These are phyloP conservation scores for Aspergillus sp. DNA, from an alignment of 2,329 filamentous ascomycete species.

Conservation along the genomic window DNA sequence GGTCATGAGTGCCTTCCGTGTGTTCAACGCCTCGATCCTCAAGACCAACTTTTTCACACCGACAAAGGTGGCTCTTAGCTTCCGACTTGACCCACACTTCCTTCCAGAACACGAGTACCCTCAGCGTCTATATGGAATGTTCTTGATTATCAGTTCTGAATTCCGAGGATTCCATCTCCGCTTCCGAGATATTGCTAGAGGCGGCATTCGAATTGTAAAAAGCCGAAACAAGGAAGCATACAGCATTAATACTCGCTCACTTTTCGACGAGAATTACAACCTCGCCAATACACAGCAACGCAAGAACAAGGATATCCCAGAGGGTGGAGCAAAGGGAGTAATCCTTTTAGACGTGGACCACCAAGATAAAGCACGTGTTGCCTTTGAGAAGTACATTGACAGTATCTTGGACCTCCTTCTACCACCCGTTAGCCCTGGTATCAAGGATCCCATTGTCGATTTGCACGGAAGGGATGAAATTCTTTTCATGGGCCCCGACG, in stretches of 20 bases:
- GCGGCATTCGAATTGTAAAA: conserved; percentile 98
- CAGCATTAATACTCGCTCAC: conserved; percentile 88
- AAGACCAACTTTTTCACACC: conserved; percentile 99
- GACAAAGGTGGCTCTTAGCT: conserved; percentile 96
- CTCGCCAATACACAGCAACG: conserved; percentile 97
- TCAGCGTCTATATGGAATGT: conserved; percentile 94
- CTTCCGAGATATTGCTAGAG: conserved; percentile 94
- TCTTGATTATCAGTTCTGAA: conserved; percentile 94
- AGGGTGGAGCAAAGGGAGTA: conserved; percentile 97
- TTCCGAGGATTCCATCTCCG: conserved; percentile 96
- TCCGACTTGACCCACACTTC: conserved; percentile 80
- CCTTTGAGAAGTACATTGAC: conserved; percentile 99
- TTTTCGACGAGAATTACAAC: conserved; percentile 99
- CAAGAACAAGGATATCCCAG: conserved; percentile 99
- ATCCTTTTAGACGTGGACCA: conserved; percentile 91
- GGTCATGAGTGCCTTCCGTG: conserved; percentile 94
- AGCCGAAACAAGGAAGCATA: conserved; percentile 95
- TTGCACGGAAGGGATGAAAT: conserved; percentile 94
- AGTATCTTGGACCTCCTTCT: conserved; percentile 94
- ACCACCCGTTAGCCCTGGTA: conserved; percentile 85
- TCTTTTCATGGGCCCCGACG: conserved; percentile 96
- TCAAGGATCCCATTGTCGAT: conserved; percentile 98
- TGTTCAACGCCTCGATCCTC: conserved; percentile 89
- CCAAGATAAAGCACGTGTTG: conserved; percentile 86
- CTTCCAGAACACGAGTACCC: conserved; percentile 90